Base-by-base conservation (phyloP, 768 basidiomycete genomes). In the Phlegmacium glaucopus region DNA sequence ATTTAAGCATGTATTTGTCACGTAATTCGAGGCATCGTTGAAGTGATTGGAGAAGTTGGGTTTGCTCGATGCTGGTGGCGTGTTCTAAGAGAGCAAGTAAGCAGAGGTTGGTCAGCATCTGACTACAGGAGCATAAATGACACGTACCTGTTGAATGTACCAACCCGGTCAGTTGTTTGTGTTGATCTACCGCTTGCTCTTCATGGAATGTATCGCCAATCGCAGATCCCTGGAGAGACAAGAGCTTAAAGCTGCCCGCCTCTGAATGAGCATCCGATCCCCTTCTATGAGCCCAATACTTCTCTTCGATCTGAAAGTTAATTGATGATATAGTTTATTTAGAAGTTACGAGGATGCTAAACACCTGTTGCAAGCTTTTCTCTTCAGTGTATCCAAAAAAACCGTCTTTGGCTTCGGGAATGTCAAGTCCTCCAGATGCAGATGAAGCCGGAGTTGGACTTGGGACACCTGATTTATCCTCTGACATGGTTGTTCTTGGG, bases 1-100 rank as follows among this genome's bases (percentile, higher is more conserved):
- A 97, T 49, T 80, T 79, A 6, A 72, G 54, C 71, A 96, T 94
- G 71, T 97, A 99, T 68, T 97, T 98, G 71, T 98, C 95, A 22
- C 96, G 87, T 15, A 98, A 73, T 45, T 89, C 82, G 39, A 98
- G 82, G 61, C 95, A 98, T 59, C 75, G 82, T 49, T 87, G 82
- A 61, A 98, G 81, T 1, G 85, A 77, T 50, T 83, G 75, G 50
- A 88, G 83, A 11, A 92, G 72, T 7, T 72, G 66, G 9, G 71
- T 64, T 44, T 78, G 72, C 57, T 85, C 83, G 2, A 69, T 64
- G 11, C 61, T 71, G 36, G 74, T 57, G 28, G 66, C 51, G 11
- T 64, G 48, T 46, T 71, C 67, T 69, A 47, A 16, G 39, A 43
- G 50, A 34, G 34, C 12, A 10, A n/a, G 34, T n/a, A 38, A 17